Conservation (phyloP, 495 filamentous ascomycete genomes). For the Penicillium canariense region DNA sequence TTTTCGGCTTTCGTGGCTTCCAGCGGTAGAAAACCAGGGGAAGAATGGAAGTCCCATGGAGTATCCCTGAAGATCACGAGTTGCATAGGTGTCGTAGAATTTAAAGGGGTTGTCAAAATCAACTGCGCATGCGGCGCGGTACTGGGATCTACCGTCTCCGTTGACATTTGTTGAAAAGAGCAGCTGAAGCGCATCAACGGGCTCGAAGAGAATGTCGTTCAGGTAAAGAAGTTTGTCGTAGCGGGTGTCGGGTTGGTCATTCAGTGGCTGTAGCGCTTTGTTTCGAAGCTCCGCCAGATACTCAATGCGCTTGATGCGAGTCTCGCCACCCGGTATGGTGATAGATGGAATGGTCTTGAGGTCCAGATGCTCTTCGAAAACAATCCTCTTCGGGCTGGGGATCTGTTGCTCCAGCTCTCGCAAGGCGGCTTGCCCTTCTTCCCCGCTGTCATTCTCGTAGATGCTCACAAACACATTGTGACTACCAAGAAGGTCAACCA, state of each 20-base stretch:
- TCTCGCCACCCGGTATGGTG: slow-evolving; percentile 58
- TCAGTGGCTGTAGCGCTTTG: slow-evolving; percentile 63
- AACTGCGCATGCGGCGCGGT: slow-evolving; percentile 76
- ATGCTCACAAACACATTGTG: slow-evolving; percentile 51
- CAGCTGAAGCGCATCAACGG: slow-evolving; percentile 66
- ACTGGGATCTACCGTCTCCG: slow-evolving; percentile 54
- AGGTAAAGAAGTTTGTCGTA: slow-evolving; percentile 73
- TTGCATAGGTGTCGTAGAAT: slow-evolving; percentile 81
- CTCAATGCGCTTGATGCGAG: slow-evolving; percentile 66
- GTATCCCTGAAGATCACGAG: slow-evolving; percentile 70
- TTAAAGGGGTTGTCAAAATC: slow-evolving; percentile 77
- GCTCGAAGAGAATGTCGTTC: slow-evolving; percentile 73
- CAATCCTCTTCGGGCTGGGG: slow-evolving; percentile 51
- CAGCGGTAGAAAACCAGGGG: slow-evolving; percentile 67
- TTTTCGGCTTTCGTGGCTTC: slow-evolving; percentile 52
- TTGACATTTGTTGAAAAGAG: slow-evolving; percentile 72
- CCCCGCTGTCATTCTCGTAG: slow-evolving; percentile 72
- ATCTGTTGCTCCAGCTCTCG: slow-evolving; percentile 40
- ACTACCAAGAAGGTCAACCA: slow-evolving; percentile 60
- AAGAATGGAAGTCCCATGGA: slow-evolving; percentile 68
- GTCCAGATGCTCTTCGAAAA: slow-evolving; percentile 55
- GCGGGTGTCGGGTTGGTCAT: slow-evolving; percentile 30
- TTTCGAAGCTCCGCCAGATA: slow-evolving; percentile 79
- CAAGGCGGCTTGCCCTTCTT: slow-evolving; percentile 43
- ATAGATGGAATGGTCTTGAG: slow-evolving; percentile 52